Evolutionary conservation across 2,329 filamentous ascomycete species (phyloP), one percentile per base, ranked within the genome.

Genomic region (Chaetomiaceae sp.): DNA sequence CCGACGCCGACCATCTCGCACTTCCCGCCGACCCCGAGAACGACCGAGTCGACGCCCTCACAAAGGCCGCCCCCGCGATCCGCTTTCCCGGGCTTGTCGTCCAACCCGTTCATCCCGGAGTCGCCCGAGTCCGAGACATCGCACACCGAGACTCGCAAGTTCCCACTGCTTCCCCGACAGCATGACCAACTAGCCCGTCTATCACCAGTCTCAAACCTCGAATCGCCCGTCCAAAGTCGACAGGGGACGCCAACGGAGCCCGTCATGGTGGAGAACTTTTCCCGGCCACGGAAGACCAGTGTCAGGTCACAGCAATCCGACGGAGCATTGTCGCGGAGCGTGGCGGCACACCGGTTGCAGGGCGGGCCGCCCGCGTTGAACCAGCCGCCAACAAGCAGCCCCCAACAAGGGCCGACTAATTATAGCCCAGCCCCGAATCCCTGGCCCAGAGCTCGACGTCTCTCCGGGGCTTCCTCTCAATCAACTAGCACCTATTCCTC

Each of bases 261-360:
- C 44, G 65, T 63, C 48, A 68, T 70, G 59, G 71, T 80, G 42
- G 76, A 77, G 61, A 83, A 83, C 66, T 83, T 83, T 64, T 83
- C 80, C n/a, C 74, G 80, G 36, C 80, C 80, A 38, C 72, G 80
- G 53, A 80, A 80, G 56, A 69, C 72, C 36, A 82, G 80, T 64
- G 71, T 62, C 17, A 55, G 59, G 45, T 61, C 59, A 15, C 61
- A 62, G 34, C 50, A 55, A 25, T 58, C 59, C 14, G 61, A 63
- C 42, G 15, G 54, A 7, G 53, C 60, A 23, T 45, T 56, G 46
- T 59, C 57, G 17, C 53, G 61, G 14, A 58, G 55, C 12, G 29
- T 55, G 47, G 53, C 46, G n/a, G 45, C 46, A 40, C 57, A 47
- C 23, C 57, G 55, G 33, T 36, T 52, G 34, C 55, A 61, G 56